Evolutionary conservation across 1,139 yeast genomes (phyloP), one percentile per base, ranked within the genome.

Genomic region (Saccharomycopsis hybrid): DNA sequence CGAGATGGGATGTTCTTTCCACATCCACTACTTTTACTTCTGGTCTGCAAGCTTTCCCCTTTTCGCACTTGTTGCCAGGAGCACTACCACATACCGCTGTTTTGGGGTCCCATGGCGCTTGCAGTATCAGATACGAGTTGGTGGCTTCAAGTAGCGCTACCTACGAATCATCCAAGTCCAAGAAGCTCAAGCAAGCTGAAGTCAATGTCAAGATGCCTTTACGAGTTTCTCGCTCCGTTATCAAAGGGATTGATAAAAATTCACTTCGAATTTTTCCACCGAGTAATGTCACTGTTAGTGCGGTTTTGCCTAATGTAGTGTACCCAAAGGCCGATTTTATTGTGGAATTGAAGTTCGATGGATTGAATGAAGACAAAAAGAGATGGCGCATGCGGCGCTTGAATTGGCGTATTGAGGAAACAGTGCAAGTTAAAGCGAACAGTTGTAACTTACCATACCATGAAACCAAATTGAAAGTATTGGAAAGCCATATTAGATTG

Each of bases 221-320:
- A n/a, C 76, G 81, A 57, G 73, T 92, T 2, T 74, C 85, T 41
- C 73, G 98, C 55, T 85, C 95, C 57, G 78, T 90, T 31, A 65
- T 87, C 41, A 73, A 89, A 41, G 94, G 94, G 7, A 86, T 88
- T 2, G 97, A 90, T 63, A 75, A 89, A 57, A 88, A 86, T 62
- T 87, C 96, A 0, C 69, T 88, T 41, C 74, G 99, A 54, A 88
- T 94, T 1, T 92, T 92, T 65, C 98, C 98, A 1, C 97, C 99
- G 2, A 92, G 97, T 0, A 87, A 85, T 46, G 83, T 92, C 39
- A 82, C 87, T 2, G 95, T 96, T 2, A 78, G 84, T 40, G 90
- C 95, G 3, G 84, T 84, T 3, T 70, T 92, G 44, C 98, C 98
- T 2, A 85, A 86, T 56, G 95, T 88, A 13, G 77, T 87, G 25